Conservation (phyloP, 106 monocot genomes). For the Dioscorea dumetorum region DNA sequence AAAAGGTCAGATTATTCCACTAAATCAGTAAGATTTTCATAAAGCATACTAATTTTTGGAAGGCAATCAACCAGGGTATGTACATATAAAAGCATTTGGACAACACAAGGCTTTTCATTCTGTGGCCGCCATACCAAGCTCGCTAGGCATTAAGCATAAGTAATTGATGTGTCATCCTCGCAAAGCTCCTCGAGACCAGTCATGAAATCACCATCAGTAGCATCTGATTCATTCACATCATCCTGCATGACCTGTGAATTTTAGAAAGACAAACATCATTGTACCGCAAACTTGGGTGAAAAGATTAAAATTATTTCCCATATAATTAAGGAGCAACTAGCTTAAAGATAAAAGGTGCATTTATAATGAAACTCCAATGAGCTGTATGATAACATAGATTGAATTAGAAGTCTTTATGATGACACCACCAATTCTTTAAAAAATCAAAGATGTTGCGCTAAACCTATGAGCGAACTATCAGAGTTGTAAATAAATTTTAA, state of each 20-base stretch:
- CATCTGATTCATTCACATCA: conserved; percentile 29
- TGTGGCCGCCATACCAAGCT: too few relatives aligned
- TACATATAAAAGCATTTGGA: too few relatives aligned
- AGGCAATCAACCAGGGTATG: too few relatives aligned
- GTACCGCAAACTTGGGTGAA: neutral
- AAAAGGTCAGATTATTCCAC: too few relatives aligned
- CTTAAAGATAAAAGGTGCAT: neutral
- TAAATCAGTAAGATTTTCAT: too few relatives aligned
- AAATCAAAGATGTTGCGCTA: too few relatives aligned
- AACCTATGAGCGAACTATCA: neutral
- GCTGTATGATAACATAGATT: neutral
- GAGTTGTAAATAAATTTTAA: neutral
- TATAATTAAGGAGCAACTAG: neutral
- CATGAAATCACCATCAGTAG: conserved; percentile 55
- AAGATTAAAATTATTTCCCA: neutral
- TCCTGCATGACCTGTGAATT: conserved; percentile 40
- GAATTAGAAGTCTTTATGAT: too few relatives aligned
- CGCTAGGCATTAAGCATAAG: neutral
- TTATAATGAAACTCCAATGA: neutral
- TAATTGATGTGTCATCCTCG: conserved; percentile 34
- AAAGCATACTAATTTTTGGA: too few relatives aligned
- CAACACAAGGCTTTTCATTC: too few relatives aligned
- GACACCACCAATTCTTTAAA: neutral
- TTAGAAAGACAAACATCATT: neutral
- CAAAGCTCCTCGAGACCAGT: conserved; percentile 51